Evolutionary conservation across 805 yeast genomes (phyloP).

Genomic region (Saturnispora serradocipensis): DNA sequence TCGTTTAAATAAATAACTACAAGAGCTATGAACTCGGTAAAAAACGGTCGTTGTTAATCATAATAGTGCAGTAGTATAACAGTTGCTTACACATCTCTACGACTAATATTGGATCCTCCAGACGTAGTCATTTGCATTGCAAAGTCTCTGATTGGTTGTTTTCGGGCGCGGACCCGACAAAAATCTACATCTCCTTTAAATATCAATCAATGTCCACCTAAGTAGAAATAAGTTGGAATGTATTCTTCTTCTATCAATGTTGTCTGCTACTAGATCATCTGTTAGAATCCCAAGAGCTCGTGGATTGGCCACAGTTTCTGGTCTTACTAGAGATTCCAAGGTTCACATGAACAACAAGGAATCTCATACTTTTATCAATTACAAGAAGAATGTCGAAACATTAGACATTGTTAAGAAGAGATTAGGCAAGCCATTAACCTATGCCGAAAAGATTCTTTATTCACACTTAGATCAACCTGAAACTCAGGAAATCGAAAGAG

Average conservation of each 20-base stretch:
- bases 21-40: background rate
- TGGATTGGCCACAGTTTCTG: conserved; percentile 44
- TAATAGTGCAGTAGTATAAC: background rate
- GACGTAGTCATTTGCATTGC: background rate
- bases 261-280: conserved; percentile 24
- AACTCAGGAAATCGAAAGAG: conserved; percentile 66
- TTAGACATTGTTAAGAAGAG: conserved; percentile 70
- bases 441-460: conserved; percentile 90
- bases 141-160: background rate
- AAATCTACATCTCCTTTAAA: background rate
- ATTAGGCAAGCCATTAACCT: conserved; percentile 72
- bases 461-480: conserved; percentile 88
- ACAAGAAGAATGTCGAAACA: conserved; percentile 84
- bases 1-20: background rate
- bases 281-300: conserved; percentile 29
- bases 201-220: background rate
- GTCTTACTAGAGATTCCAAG: conserved; percentile 44
- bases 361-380: conserved; percentile 77
- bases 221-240: background rate
- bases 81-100: too few species aligned
- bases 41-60: background rate
- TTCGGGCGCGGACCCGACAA: conserved; percentile 4
- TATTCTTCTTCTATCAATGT: conserved; percentile 15
- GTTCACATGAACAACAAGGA: conserved; percentile 53
- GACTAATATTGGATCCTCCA: background rate